Evolutionary conservation across 2,329 filamentous ascomycete genomes (phyloP).

Genomic region (Didymellaceae sp.): DNA sequence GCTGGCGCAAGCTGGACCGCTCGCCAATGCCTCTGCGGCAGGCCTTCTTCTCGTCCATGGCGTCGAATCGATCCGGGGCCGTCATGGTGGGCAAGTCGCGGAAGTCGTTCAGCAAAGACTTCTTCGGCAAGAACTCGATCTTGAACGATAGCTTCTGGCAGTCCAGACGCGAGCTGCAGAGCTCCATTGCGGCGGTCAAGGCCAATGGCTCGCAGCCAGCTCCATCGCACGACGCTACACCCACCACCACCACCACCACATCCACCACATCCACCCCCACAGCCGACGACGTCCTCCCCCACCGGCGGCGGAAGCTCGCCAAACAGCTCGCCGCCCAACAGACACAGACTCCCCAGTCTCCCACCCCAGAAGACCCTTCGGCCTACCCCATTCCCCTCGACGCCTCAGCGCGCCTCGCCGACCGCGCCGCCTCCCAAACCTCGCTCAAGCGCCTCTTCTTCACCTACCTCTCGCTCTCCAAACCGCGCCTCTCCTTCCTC

Average conservation of each 20-base stretch:
- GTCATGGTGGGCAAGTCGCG: slow-evolving; percentile 38
- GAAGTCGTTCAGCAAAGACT: slow-evolving; percentile 46
- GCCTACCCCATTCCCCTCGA: slow-evolving; percentile 57
- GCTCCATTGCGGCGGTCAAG: slow-evolving; percentile 32
- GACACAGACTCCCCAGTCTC: background rate
- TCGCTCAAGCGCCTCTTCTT: slow-evolving; percentile 72
- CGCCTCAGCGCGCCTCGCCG: slow-evolving; percentile 66
- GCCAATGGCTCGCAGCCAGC: slow-evolving; percentile 14
- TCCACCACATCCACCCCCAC: slow-evolving; percentile 3
- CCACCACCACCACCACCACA: slow-evolving; percentile 7
- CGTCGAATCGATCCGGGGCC: slow-evolving; percentile 36
- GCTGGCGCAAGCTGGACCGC: slow-evolving; percentile 40
- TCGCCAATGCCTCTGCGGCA: slow-evolving; percentile 30
- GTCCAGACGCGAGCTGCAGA: slow-evolving; percentile 40
- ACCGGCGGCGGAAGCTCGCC: slow-evolving; percentile 43
- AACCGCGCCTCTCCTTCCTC: slow-evolving; percentile 89
- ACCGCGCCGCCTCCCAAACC: slow-evolving; percentile 60
- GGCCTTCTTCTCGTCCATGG: slow-evolving; percentile 41
- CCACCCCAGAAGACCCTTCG: slow-evolving; percentile 29
- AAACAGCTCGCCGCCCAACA: slow-evolving; percentile 31
- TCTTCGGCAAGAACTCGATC: slow-evolving; percentile 48
- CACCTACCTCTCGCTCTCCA: slow-evolving; percentile 88
- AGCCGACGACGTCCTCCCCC: slow-evolving; percentile 43
- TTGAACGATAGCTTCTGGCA: slow-evolving; percentile 42
- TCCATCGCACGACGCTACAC: slow-evolving; percentile 7